Percentiles rank a stretch among this genome's conserved stretches.
Evolutionary conservation across 768 basidiomycete genomes (phyloP).

Genomic region (Astraeus odoratus): DNA sequence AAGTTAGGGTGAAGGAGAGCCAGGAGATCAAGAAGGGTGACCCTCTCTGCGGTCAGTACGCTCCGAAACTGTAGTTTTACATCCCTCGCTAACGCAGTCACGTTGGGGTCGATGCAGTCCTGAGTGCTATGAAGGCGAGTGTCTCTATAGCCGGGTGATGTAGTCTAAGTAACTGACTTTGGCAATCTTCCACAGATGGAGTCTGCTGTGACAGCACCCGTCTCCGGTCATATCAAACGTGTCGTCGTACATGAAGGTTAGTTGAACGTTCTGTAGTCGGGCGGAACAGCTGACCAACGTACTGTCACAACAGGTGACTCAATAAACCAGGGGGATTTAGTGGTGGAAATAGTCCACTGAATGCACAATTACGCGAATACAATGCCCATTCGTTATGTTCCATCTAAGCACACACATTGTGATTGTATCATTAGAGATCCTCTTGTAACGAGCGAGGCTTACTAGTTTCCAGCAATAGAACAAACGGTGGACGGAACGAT

Average conservation of each 20-base stretch:
- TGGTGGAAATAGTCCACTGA: constrained; percentile 80
- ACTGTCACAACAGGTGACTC: constrained; percentile 61
- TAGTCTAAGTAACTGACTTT: constrained; percentile 13
- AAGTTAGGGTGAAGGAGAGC: constrained; percentile 96
- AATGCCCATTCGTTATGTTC: constrained; percentile 2
- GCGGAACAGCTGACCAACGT: constrained; percentile 2
- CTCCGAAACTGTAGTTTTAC: constrained; percentile 9
- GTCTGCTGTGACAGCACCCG: constrained; percentile 91
- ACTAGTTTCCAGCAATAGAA: neutral
- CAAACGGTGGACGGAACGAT: neutral
- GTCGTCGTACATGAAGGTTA: constrained; percentile 84
- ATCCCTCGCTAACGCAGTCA: constrained; percentile 15
- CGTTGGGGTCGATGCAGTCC: constrained; percentile 40
- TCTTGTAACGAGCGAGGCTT: neutral
- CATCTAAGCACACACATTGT: constrained; percentile 6
- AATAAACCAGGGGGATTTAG: constrained; percentile 89
- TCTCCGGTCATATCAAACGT: constrained; percentile 93
- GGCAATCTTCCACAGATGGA: constrained; percentile 69
- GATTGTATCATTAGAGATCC: constrained; percentile 14
- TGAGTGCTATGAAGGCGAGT: constrained; percentile 94
- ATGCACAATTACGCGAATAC: constrained; percentile 2
- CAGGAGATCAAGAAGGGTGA: constrained; percentile 98
- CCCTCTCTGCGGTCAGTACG: constrained; percentile 75
- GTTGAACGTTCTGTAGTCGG: constrained; percentile 10
- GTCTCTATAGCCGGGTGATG: constrained; percentile 1